These are phyloP conservation scores for Aureobasidium musti DNA, from an alignment of 2,329 filamentous ascomycete genomes.

Conservation along the genomic window DNA sequence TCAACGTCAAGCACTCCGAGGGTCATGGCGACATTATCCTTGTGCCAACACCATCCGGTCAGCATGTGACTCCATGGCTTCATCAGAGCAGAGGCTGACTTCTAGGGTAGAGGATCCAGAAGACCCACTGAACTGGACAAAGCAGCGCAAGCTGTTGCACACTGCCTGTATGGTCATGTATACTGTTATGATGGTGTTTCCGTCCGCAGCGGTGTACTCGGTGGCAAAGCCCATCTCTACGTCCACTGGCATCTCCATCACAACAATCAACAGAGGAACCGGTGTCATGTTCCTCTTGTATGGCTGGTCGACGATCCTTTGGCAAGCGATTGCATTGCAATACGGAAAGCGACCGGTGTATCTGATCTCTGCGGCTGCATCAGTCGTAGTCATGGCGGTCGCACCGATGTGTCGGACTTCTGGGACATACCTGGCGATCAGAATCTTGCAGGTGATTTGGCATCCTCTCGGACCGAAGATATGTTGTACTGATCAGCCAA, in stretches of 20 bases:
- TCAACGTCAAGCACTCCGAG: slow-evolving; percentile 43
- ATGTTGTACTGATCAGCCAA: background rate
- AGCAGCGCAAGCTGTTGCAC: slow-evolving; percentile 32
- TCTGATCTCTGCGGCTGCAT: slow-evolving; percentile 32
- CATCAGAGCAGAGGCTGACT: background rate
- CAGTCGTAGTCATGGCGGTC: slow-evolving; percentile 34
- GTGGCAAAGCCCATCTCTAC: slow-evolving; percentile 34
- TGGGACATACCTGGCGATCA: slow-evolving; percentile 32
- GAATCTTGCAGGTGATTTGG: slow-evolving; percentile 37
- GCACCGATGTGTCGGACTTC: slow-evolving; percentile 32
- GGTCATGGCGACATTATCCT: slow-evolving; percentile 45
- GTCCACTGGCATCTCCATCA: slow-evolving; percentile 34
- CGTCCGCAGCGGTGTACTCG: slow-evolving; percentile 36
- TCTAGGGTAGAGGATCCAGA: slow-evolving; percentile 32
- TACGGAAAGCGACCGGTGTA: slow-evolving; percentile 44
- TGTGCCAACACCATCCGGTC: slow-evolving; percentile 46
- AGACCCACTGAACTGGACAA: slow-evolving; percentile 36
- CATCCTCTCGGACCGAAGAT: too few relatives aligned
- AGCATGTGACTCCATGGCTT: background rate
- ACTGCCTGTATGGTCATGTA: slow-evolving; percentile 36
- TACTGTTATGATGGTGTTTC: slow-evolving; percentile 41
- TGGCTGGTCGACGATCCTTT: slow-evolving; percentile 51
- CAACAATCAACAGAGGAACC: slow-evolving; percentile 36
- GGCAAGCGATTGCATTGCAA: slow-evolving; percentile 52
- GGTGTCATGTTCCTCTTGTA: slow-evolving; percentile 46